Evolutionary conservation across 495 filamentous ascomycete genomes (phyloP).

Genomic region (Penicillium desertorum): DNA sequence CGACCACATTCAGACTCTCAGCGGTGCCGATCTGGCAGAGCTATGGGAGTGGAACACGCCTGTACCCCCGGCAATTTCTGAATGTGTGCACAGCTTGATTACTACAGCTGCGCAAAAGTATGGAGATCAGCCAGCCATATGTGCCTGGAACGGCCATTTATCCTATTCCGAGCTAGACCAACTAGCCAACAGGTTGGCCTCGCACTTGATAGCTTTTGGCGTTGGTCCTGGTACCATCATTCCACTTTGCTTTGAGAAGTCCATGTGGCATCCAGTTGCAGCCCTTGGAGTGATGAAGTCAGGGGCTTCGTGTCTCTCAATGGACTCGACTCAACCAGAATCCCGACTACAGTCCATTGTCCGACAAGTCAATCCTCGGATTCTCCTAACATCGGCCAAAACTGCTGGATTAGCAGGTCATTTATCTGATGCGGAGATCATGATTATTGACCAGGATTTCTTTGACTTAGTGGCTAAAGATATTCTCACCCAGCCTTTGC

Average conservation of each 20-base stretch:
- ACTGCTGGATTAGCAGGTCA: not conserved
- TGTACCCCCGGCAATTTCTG: not conserved
- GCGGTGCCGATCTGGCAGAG: not conserved
- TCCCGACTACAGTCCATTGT: not conserved
- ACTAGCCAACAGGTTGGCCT: not conserved
- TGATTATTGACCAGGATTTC: too few relatives aligned
- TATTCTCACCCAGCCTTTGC: not conserved
- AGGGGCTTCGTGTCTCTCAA: not conserved
- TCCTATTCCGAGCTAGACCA: not conserved
- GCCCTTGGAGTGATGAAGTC: not conserved
- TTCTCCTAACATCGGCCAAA: not conserved
- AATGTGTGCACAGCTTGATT: not conserved
- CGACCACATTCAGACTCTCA: not conserved
- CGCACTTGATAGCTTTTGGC: not conserved
- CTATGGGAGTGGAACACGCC: not conserved
- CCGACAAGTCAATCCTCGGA: not conserved
- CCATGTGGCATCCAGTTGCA: constrained; percentile 3
- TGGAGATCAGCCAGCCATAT: not conserved
- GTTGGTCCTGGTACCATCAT: not conserved
- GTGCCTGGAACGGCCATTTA: not conserved
- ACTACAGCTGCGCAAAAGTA: not conserved
- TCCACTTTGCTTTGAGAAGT: constrained; percentile 4
- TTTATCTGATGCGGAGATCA: too few relatives aligned
- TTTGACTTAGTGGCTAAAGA: too few relatives aligned
- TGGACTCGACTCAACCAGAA: constrained; percentile 2